Percentiles rank a stretch among this genome's conserved stretches.
These are phyloP conservation scores for Nymphaea colorata DNA, from an alignment of 164 flowering plant species.

Conservation along the genomic window DNA sequence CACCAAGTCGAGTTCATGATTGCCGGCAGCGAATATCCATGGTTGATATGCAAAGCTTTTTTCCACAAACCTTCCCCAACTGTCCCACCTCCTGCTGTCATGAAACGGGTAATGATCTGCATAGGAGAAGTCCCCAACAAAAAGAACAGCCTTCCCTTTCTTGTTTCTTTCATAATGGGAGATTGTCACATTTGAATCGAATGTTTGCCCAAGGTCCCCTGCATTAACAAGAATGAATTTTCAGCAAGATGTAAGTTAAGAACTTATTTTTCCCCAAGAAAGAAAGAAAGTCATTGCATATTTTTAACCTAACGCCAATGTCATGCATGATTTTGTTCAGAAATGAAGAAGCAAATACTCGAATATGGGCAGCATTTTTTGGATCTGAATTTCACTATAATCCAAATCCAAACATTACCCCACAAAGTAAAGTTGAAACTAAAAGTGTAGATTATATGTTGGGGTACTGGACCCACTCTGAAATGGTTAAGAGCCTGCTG, in stretches of 20 bases:
- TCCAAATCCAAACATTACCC: no score
- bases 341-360: no score
- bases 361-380: no score
- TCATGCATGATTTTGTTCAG: no score
- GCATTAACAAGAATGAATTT: slow-evolving; percentile 1
- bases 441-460: no score
- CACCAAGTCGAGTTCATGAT: slow-evolving; percentile 68
- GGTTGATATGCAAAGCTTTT: slow-evolving; percentile 76
- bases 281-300: not conserved
- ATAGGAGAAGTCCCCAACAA: slow-evolving; percentile 69
- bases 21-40: slow-evolving; percentile 92
- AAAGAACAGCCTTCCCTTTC: slow-evolving; percentile 52
- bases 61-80: slow-evolving; percentile 72
- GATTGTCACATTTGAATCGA: slow-evolving; percentile 54
- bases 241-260: no score
- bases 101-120: slow-evolving; percentile 61
- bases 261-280: not conserved
- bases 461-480: no score
- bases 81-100: slow-evolving; percentile 71
- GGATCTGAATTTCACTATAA: no score
- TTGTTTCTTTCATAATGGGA: slow-evolving; percentile 47
- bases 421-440: no score
- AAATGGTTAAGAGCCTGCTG: no score
- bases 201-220: slow-evolving; percentile 73
- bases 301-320: not conserved